Percentiles rank a stretch among this genome's conserved stretches.
phyloP scores from a whole-genome alignment of 2,329 filamentous ascomycete species.

The Xylariaceae sp. region DNA sequence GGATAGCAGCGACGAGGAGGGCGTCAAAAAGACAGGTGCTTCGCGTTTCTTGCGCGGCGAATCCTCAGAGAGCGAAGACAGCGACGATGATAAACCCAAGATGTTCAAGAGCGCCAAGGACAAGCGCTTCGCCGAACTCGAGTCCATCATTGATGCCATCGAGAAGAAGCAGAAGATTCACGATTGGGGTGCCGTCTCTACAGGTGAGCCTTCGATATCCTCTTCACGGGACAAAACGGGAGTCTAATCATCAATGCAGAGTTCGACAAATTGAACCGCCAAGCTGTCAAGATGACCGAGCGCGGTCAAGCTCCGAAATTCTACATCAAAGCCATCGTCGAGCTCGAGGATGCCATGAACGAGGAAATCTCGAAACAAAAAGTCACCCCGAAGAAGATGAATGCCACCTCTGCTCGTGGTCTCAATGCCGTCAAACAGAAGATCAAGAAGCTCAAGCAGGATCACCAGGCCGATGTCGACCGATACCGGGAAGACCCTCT shows the following conservation, averaged over 20 bases:
- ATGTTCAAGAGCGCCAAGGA: conserved; percentile 97
- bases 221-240: too few relatives aligned
- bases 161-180: conserved; percentile 97
- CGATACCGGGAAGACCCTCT: conserved; percentile 69
- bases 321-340: conserved; percentile 89
- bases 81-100: conserved; percentile 80
- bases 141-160: conserved; percentile 83
- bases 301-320: conserved; percentile 80
- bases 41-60: conserved; percentile 80
- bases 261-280: conserved; percentile 90
- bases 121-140: conserved; percentile 92
- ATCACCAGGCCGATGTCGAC: conserved; percentile 84
- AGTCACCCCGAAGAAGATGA: conserved; percentile 97
- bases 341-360: conserved; percentile 91
- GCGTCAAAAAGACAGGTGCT: conserved; percentile 65
- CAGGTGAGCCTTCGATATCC: conserved; percentile 56
- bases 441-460: conserved; percentile 98
- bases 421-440: conserved; percentile 97
- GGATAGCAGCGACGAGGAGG: conserved; percentile 63
- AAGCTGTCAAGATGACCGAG: conserved; percentile 74
- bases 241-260: conserved; percentile 51
- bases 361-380: conserved; percentile 96
- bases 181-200: conserved; percentile 91
- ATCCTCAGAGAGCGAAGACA: conserved; percentile 74
- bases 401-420: conserved; percentile 88